Percentiles rank a stretch among this genome's conserved stretches.
Conservation (phyloP, 805 yeast genomes). For the Saturnispora dispora region DNA sequence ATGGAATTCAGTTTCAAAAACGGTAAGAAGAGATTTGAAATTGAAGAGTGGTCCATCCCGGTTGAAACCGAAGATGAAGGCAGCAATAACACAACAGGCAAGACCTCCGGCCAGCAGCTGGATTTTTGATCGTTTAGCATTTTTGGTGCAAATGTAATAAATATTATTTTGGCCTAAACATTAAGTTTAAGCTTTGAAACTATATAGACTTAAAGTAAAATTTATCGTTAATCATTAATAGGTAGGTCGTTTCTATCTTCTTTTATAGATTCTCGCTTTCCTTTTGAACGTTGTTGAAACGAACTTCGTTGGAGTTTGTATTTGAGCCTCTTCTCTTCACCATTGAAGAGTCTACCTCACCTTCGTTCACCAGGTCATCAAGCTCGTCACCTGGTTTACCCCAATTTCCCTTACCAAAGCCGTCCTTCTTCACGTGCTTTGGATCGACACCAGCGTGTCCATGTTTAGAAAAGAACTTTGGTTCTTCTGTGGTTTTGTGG, state of each 20-base stretch:
- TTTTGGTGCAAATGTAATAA: background rate
- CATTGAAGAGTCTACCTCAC: slow-evolving; percentile 42
- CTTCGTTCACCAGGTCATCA: slow-evolving; percentile 50
- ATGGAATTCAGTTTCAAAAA: slow-evolving; percentile 83
- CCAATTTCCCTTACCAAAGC: slow-evolving; percentile 86
- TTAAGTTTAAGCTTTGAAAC: background rate
- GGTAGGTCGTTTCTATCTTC: background rate
- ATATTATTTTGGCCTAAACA: background rate
- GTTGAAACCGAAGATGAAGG: slow-evolving; percentile 55
- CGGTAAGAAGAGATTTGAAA: slow-evolving; percentile 73
- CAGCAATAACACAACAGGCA: background rate
- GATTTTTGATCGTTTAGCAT: background rate
- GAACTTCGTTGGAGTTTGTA: slow-evolving; percentile 31
- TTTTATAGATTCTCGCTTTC: slow-evolving; percentile 3
- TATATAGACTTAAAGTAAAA: background rate
- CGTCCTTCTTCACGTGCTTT: slow-evolving; percentile 68
- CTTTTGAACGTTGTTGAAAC: slow-evolving; percentile 24
- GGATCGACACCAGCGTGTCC: slow-evolving; percentile 67
- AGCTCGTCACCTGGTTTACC: slow-evolving; percentile 76
- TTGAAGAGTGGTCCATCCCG: slow-evolving; percentile 95
- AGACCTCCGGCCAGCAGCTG: background rate
- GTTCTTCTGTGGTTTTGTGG: slow-evolving; percentile 42
- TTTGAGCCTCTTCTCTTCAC: slow-evolving; percentile 46
- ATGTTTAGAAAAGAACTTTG: slow-evolving; percentile 71
- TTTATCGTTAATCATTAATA: background rate